A percentile compares a stretch with the other conserved stretches of the same genome.
Conservation (phyloP, 768 basidiomycete genomes). For the Coprinellus micaceus region DNA sequence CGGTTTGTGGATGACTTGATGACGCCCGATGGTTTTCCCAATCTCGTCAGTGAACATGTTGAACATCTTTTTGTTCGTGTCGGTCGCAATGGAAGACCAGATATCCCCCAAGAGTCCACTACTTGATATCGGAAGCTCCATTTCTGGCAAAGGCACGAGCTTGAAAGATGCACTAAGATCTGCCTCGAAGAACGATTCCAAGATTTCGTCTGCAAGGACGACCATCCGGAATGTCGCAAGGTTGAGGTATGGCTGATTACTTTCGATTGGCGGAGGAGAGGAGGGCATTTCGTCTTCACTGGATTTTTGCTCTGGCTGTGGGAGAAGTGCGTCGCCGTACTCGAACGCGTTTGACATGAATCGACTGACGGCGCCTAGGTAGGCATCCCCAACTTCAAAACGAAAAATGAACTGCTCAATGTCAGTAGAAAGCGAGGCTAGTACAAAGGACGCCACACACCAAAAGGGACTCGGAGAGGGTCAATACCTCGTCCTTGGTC, state of each 20-base stretch:
- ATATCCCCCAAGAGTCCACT: constrained; percentile 75
- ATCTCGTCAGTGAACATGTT: constrained; percentile 92
- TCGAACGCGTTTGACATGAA: constrained; percentile 99
- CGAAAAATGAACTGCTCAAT: constrained; percentile 88
- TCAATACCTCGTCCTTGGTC: constrained; percentile 95
- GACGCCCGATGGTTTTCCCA: constrained; percentile 90
- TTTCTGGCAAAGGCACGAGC: constrained; percentile 65
- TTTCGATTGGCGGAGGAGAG: constrained; percentile 48
- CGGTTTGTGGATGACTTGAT: constrained; percentile 78
- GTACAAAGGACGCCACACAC: constrained; percentile 39
- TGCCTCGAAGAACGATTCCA: constrained; percentile 95
- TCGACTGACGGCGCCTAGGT: constrained; percentile 91
- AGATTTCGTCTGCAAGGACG: constrained; percentile 90
- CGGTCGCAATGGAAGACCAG: constrained; percentile 86
- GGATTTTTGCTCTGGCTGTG: constrained; percentile 36
- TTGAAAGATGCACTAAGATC: constrained; percentile 89
- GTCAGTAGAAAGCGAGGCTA: background rate
- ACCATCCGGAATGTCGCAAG: constrained; percentile 99
- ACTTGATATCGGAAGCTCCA: constrained; percentile 56
- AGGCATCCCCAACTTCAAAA: constrained; percentile 93
- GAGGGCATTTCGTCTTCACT: constrained; percentile 27
- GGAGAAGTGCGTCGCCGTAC: constrained; percentile 91
- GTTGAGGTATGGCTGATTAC: constrained; percentile 90
- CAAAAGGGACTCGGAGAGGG: constrained; percentile 89
- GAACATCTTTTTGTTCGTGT: constrained; percentile 91